Conservation (phyloP, 805 yeast species). For the Babjeviella inositovora region DNA sequence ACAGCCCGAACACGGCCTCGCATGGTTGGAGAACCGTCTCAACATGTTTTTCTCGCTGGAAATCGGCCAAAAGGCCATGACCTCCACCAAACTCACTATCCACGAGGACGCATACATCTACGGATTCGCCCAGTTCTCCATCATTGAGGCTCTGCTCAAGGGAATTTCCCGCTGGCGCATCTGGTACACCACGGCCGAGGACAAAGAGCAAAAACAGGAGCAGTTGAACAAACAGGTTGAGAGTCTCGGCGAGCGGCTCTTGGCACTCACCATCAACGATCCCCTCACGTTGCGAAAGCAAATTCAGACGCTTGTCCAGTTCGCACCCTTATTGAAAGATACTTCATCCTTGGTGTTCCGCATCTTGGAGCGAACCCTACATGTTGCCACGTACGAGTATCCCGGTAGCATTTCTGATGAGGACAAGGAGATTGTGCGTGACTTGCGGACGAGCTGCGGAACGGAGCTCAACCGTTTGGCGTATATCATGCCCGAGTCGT, state of each 20-base stretch:
- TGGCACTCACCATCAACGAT: slow-evolving; percentile 62
- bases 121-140: slow-evolving; percentile 70
- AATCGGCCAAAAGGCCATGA: slow-evolving; percentile 49
- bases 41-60: slow-evolving; percentile 58
- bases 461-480: slow-evolving; percentile 91
- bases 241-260: slow-evolving; percentile 53
- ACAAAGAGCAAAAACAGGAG: slow-evolving; percentile 32
- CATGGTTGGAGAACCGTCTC: slow-evolving; percentile 66
- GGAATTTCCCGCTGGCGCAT: slow-evolving; percentile 93
- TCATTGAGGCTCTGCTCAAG: slow-evolving; percentile 78
- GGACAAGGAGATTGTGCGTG: slow-evolving; percentile 66
- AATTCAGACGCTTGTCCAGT: slow-evolving; percentile 85
- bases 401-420: slow-evolving; percentile 58
- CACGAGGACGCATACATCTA: slow-evolving; percentile 53
- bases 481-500: slow-evolving; percentile 82
- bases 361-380: slow-evolving; percentile 71
- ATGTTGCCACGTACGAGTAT: slow-evolving; percentile 70
- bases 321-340: slow-evolving; percentile 78
- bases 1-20: slow-evolving; percentile 64
- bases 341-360: slow-evolving; percentile 61
- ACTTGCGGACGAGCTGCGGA: slow-evolving; percentile 82
- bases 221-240: slow-evolving; percentile 42
- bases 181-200: slow-evolving; percentile 57
- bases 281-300: slow-evolving; percentile 74
- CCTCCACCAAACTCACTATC: slow-evolving; percentile 32